These are phyloP conservation scores for Rasamsonia emersonii DNA, from an alignment of 2,329 filamentous ascomycete species.

Conservation along the genomic window DNA sequence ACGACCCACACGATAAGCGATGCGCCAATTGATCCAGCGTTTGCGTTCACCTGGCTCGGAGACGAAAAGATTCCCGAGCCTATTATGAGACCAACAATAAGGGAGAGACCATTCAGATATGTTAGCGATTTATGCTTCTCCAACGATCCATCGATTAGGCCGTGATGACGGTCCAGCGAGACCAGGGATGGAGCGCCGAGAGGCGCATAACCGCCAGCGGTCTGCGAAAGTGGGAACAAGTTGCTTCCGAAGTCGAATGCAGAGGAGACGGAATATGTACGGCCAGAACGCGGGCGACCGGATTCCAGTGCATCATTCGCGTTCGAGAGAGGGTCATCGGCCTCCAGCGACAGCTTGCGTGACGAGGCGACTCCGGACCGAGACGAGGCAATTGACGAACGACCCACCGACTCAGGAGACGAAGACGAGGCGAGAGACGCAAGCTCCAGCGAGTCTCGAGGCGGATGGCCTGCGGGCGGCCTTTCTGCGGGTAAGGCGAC, in stretches of 20 bases:
- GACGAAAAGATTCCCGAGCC: slow-evolving; percentile 95
- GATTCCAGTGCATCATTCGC: slow-evolving; percentile 46
- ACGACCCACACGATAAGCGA: slow-evolving; percentile 86
- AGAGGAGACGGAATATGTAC: slow-evolving; percentile 83
- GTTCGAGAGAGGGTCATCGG: slow-evolving; percentile 64
- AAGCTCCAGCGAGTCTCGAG: slow-evolving; percentile 91
- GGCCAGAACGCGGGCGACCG: slow-evolving; percentile 40
- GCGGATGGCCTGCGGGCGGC: slow-evolving; percentile 26
- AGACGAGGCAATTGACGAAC: slow-evolving; percentile 63
- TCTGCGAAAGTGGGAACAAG: slow-evolving; percentile 84
- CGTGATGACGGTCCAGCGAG: slow-evolving; percentile 45
- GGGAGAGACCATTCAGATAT: slow-evolving; percentile 82
- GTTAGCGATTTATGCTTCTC: slow-evolving; percentile 96
- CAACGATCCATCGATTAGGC: slow-evolving; percentile 64
- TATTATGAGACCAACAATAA: slow-evolving; percentile 89
- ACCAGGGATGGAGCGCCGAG: slow-evolving; percentile 64
- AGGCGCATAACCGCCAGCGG: slow-evolving; percentile 72
- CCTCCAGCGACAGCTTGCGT: slow-evolving; percentile 76
- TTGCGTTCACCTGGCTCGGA: slow-evolving; percentile 82
- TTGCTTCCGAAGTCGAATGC: slow-evolving; percentile 94
- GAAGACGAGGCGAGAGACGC: slow-evolving; percentile 88
- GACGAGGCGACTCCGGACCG: slow-evolving; percentile 88
- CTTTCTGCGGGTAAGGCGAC: slow-evolving; percentile 21
- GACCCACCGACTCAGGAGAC: slow-evolving; percentile 54
- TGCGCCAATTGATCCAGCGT: slow-evolving; percentile 84